Percentiles rank a stretch among this genome's conserved stretches.
Conservation (phyloP, 192 early-diverging fungal species). For the Backusella australiensis region DNA sequence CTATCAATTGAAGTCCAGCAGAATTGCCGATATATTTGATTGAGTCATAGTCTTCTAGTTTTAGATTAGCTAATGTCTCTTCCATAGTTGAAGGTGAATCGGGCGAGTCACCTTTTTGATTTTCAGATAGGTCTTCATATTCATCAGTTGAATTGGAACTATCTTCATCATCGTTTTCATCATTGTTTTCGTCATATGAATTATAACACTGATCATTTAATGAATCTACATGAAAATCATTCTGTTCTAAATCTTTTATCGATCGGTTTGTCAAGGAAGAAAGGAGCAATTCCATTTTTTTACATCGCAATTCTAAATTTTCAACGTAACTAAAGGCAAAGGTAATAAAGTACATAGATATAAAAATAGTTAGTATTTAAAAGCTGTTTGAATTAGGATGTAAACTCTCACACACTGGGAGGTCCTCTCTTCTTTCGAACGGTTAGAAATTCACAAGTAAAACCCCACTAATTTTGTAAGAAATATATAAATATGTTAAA, state of each 20-base stretch:
- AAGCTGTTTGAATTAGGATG: neutral
- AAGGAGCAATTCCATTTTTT: slow-evolving; percentile 32
- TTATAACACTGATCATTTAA: neutral
- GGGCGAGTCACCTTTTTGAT: neutral
- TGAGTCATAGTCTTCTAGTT: slow-evolving; percentile 31
- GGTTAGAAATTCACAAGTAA: slow-evolving; percentile 28
- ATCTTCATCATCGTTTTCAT: slow-evolving; percentile 2
- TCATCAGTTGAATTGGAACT: neutral
- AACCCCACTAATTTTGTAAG: slow-evolving; percentile 23
- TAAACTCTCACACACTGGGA: slow-evolving; percentile 28
- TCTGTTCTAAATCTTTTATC: slow-evolving; percentile 28
- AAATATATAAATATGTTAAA: neutral
- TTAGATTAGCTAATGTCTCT: slow-evolving; percentile 17
- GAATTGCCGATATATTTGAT: slow-evolving; percentile 28
- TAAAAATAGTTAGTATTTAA: neutral
- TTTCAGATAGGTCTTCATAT: neutral
- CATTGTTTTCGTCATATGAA: neutral
- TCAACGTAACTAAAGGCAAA: slow-evolving; percentile 13
- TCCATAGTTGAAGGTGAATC: slow-evolving; percentile 5
- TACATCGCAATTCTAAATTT: slow-evolving; percentile 30
- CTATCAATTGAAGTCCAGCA: slow-evolving; percentile 29
- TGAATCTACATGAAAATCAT: slow-evolving; percentile 1
- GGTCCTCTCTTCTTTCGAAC: slow-evolving; percentile 32
- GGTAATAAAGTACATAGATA: neutral
- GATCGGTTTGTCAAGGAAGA: slow-evolving; percentile 19